Base-by-base conservation (phyloP, 257 asterid genomes). In the Cinchona pubescens region DNA sequence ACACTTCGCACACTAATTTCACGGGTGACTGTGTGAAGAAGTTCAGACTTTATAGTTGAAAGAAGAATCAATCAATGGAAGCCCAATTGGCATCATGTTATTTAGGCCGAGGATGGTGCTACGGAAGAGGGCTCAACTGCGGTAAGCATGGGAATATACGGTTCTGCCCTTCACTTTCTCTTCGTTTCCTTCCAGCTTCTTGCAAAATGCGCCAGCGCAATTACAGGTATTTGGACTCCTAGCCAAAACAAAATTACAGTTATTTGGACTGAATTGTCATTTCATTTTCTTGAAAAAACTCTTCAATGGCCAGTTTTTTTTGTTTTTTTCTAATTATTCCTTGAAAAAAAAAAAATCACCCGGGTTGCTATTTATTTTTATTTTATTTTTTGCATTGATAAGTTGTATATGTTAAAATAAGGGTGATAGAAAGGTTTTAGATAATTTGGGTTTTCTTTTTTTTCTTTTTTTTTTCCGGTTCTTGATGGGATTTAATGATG, bases 151-250 rank as follows among this genome's bases (percentile, higher is more conserved):
- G 82, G 65, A 63, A 56, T 72, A 74, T 80, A 27, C 90, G 87
- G 40, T 80, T 83, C 43, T 72, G 49, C 82, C 86, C 90, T 59
- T 62, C 80, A 48, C 79, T 86, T 77, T 77, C 86, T 46, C 87
- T 67, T 78, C 89, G 90, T 19, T 80, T 81, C 79, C 80, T 53
- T 66, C 87, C 86, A 2, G 79, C 86, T 79, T 90, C 92, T 19
- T 89, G 93, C 84, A 86, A 82, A 85, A 89, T 83, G 83, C 96
- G 96, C 29, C 91, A 84, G 74, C 90, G 97, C 34, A 85, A 86
- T 69, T 81, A 79, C 85, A 87, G 97, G 98, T 94, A 76, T 29
- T 62, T 42, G 65, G 10, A 29, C n/a, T n/a, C n/a, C n/a, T n/a
- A n/a, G n/a, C n/a, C n/a, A n/a, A n/a, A n/a, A n/a, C n/a, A n/a